Evolutionary conservation across 306 rosid genomes (phyloP).

Genomic region (Gastrolobium villosum): DNA sequence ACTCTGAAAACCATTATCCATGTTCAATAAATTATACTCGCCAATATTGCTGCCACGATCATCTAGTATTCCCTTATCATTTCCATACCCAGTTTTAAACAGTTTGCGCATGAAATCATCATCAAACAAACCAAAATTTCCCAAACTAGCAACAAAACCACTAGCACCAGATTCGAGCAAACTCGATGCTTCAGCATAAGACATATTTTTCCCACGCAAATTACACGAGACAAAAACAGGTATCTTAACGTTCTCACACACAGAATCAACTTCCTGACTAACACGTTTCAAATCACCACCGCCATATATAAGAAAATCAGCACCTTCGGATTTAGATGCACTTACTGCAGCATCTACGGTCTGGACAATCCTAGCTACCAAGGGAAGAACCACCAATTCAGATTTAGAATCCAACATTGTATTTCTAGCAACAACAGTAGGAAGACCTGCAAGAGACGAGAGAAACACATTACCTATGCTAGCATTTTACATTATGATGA

Average conservation of each 20-base stretch:
- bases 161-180: conserved; percentile 79
- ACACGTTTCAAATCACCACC: conserved; percentile 51
- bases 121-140: conserved; percentile 59
- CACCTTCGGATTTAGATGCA: conserved; percentile 92
- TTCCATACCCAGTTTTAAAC: conserved; percentile 55
- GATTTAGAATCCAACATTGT: conserved; percentile 82
- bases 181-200: conserved; percentile 58
- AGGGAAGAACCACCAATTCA: conserved; percentile 81
- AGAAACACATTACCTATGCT: conserved; percentile 33
- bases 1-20: conserved; percentile 55
- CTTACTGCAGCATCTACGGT: conserved; percentile 67
- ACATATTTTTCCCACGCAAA: conserved; percentile 50
- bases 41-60: conserved; percentile 26
- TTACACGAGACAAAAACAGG: conserved; percentile 67
- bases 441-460: conserved; percentile 71
- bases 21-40: conserved; percentile 42
- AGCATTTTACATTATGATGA: not conserved
- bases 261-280: conserved; percentile 50
- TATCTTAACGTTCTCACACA: conserved; percentile 77
- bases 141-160: conserved; percentile 78
- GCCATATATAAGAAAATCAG: conserved; percentile 85
- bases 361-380: conserved; percentile 87
- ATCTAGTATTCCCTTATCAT: conserved; percentile 45
- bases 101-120: conserved; percentile 58
- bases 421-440: conserved; percentile 89